phyloP scores from a whole-genome alignment of 495 filamentous ascomycete genomes.

The Tuber magnatum region DNA sequence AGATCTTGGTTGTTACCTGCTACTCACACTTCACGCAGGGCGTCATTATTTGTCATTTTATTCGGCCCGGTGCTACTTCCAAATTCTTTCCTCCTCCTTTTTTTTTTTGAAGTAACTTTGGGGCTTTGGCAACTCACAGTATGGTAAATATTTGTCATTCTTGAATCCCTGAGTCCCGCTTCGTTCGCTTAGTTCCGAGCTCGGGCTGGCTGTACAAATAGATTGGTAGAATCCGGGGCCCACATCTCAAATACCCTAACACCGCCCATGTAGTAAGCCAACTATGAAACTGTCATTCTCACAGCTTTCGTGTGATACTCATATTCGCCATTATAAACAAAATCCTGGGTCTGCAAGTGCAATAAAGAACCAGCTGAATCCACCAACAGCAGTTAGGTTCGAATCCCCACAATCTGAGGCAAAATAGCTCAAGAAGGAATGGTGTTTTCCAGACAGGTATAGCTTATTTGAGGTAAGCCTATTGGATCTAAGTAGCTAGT shows the following conservation, averaged over 20 bases:
- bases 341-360: too few species aligned
- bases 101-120: background rate
- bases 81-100: too few species aligned
- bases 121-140: background rate
- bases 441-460: too few species aligned
- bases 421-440: too few species aligned
- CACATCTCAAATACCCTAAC: background rate
- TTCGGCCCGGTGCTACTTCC: background rate
- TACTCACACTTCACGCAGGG: background rate
- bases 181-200: background rate
- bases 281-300: background rate
- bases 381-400: too few species aligned
- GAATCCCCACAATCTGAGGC: too few species aligned
- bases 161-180: background rate
- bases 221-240: background rate
- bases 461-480: too few species aligned
- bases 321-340: too few species aligned
- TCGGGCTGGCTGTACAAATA: background rate
- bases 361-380: too few species aligned
- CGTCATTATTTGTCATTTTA: background rate
- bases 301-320: background rate
- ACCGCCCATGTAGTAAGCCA: background rate
- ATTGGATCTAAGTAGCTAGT: background rate
- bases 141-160: background rate
- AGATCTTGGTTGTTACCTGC: background rate